phyloP scores from a whole-genome alignment of 495 filamentous ascomycete genomes.

The Viridothelium virens region DNA sequence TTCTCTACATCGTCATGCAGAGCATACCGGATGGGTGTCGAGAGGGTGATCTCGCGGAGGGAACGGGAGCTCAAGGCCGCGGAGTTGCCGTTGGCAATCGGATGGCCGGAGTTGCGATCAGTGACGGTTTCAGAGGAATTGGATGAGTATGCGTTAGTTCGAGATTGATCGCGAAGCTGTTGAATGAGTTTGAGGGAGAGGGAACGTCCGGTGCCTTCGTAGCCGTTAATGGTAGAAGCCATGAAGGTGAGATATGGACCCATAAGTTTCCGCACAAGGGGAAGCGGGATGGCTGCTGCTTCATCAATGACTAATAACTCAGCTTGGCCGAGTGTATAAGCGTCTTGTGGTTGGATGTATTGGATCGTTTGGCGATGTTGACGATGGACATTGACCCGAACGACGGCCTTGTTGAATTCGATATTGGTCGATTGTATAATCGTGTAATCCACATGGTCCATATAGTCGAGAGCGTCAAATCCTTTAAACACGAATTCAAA shows the following conservation, averaged over 20 bases:
- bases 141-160: conserved; percentile 44
- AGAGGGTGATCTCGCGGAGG: conserved; percentile 84
- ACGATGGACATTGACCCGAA: conserved; percentile 89
- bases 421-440: conserved; percentile 98
- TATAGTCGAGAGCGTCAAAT: conserved; percentile 86
- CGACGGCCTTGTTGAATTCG: conserved; percentile 98
- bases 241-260: conserved; percentile 99
- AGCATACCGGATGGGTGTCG: conserved; percentile 90
- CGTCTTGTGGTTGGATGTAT: conserved; percentile 94
- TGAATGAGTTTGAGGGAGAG: conserved; percentile 95
- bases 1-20: conserved; percentile 86
- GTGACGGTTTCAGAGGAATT: conserved; percentile 54
- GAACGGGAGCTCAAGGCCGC: conserved; percentile 60
- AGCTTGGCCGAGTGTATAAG: conserved; percentile 88
- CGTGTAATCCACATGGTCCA: conserved; percentile 93
- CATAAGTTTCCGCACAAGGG: conserved; percentile 86
- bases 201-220: conserved; percentile 94
- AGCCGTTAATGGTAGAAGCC: conserved; percentile 98
- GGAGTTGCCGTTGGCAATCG: conserved; percentile 54
- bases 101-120: conserved; percentile 63
- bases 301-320: conserved; percentile 97
- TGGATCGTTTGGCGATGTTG: conserved; percentile 97
- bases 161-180: conserved; percentile 88
- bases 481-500: conserved; percentile 99
- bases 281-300: conserved; percentile 91